Conservation (phyloP, 768 basidiomycete genomes). For the Lyophyllum shimeji region DNA sequence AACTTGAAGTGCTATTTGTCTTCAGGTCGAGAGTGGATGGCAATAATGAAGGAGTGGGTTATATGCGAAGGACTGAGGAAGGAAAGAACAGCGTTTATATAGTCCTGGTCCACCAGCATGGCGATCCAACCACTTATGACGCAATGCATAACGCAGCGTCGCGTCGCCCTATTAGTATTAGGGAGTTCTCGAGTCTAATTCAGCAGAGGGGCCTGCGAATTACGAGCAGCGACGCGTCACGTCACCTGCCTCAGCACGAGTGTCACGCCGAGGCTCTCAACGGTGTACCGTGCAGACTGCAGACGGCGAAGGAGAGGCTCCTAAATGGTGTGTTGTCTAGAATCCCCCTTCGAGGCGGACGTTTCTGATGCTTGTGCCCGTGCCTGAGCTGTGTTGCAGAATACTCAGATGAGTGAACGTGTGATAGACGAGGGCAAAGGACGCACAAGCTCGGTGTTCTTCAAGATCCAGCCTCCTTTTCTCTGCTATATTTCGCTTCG, state of each 20-base stretch:
- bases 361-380: not conserved
- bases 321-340: not conserved
- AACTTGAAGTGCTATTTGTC: no score
- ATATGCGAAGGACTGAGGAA: not conserved
- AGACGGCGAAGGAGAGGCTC: not conserved
- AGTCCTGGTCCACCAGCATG: not conserved
- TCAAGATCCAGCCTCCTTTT: slow-evolving; percentile 34
- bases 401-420: not conserved
- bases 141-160: not conserved
- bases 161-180: not conserved
- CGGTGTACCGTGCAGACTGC: no score
- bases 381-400: not conserved
- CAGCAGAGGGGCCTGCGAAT: not conserved
- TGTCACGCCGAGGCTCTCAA: not conserved
- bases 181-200: not conserved
- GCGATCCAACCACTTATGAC: slow-evolving; percentile 1
- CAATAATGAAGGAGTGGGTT: no score
- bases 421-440: not conserved
- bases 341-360: not conserved
- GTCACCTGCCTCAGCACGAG: slow-evolving; percentile 3
- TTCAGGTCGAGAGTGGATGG: no score
- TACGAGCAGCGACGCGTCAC: slow-evolving; percentile 7
- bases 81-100: not conserved
- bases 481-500: slow-evolving; percentile 29
- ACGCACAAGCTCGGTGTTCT: slow-evolving; percentile 29